Percentiles rank a stretch among this genome's conserved stretches.
Evolutionary conservation across 106 monocot species (phyloP).

Genomic region (Allium cepa): DNA sequence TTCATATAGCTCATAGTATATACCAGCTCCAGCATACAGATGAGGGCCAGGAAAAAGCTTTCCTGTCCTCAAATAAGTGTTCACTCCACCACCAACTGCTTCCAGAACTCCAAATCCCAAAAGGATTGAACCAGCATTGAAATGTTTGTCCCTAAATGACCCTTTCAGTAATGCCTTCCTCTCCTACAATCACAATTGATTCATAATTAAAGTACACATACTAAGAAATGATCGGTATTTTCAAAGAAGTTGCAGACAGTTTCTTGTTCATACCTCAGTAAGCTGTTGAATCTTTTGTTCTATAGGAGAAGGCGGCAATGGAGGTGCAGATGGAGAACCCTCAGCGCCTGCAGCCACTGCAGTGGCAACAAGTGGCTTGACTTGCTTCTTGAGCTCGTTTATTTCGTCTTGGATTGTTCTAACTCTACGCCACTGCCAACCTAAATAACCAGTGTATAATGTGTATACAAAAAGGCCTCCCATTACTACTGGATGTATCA

Average conservation of each 20-base stretch:
- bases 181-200: constrained; percentile 29
- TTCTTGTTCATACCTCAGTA: constrained; percentile 38
- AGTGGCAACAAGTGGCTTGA: constrained; percentile 22
- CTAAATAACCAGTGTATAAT: constrained; percentile 75
- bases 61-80: constrained; percentile 86
- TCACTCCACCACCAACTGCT: constrained; percentile 63
- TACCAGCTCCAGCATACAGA: constrained; percentile 77
- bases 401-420: constrained; percentile 84
- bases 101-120: constrained; percentile 77
- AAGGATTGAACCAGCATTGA: constrained; percentile 80
- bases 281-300: constrained; percentile 66
- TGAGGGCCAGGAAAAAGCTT: constrained; percentile 93
- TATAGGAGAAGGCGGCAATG: constrained; percentile 25
- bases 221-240: too few species aligned
- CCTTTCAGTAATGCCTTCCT: constrained; percentile 85
- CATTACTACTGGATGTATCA: constrained; percentile 85
- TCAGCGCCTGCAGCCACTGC: constrained; percentile 21
- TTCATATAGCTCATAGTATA: too few species aligned
- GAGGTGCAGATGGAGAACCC: background rate
- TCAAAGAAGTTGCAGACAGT: too few species aligned
- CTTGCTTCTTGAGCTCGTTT: constrained; percentile 86
- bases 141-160: constrained; percentile 68
- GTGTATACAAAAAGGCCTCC: constrained; percentile 74
- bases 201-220: too few species aligned
- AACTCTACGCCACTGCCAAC: constrained; percentile 96